These are phyloP conservation scores for Lentinula aciculospora DNA, from an alignment of 768 basidiomycete species.

Conservation along the genomic window DNA sequence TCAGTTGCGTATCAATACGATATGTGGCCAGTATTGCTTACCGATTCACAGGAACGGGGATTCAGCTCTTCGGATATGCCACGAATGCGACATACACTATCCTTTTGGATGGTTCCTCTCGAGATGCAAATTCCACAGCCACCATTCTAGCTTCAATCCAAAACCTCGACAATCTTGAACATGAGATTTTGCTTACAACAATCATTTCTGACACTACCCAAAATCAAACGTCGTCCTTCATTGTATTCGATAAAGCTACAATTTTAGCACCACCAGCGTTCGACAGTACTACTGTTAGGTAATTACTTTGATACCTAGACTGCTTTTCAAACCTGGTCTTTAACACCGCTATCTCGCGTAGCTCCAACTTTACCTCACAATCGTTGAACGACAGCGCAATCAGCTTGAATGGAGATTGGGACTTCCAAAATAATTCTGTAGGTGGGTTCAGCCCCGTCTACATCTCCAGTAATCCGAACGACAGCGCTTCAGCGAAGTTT, in stretches of 20 bases:
- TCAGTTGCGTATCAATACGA: slow-evolving; percentile 22
- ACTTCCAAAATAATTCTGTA: slow-evolving; percentile 20
- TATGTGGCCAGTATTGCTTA: background rate
- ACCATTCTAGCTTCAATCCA: slow-evolving; percentile 45
- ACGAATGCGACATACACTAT: slow-evolving; percentile 39
- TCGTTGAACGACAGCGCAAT: slow-evolving; percentile 39
- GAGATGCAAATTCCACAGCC: slow-evolving; percentile 14
- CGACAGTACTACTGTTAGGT: slow-evolving; percentile 23
- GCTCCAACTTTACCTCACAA: slow-evolving; percentile 28
- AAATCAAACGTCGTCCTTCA: slow-evolving; percentile 25
- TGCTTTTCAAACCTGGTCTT: background rate
- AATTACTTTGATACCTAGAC: too few species aligned
- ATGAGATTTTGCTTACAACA: slow-evolving; percentile 52
- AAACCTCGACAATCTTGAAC: slow-evolving; percentile 40
- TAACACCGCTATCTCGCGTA: slow-evolving; percentile 9
- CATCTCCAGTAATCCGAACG: slow-evolving; percentile 22
- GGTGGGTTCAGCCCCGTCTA: slow-evolving; percentile 9
- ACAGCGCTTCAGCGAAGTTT: slow-evolving; percentile 19
- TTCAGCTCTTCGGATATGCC: slow-evolving; percentile 52
- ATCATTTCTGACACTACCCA: slow-evolving; percentile 26
- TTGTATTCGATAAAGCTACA: slow-evolving; percentile 55
- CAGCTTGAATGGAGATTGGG: slow-evolving; percentile 55
- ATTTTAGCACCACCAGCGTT: slow-evolving; percentile 31
- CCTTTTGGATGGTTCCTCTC: slow-evolving; percentile 43
- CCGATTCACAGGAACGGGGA: slow-evolving; percentile 49